Base-by-base conservation (phyloP, 2,329 filamentous ascomycete species). In the Kalaharituber pfeilii region DNA sequence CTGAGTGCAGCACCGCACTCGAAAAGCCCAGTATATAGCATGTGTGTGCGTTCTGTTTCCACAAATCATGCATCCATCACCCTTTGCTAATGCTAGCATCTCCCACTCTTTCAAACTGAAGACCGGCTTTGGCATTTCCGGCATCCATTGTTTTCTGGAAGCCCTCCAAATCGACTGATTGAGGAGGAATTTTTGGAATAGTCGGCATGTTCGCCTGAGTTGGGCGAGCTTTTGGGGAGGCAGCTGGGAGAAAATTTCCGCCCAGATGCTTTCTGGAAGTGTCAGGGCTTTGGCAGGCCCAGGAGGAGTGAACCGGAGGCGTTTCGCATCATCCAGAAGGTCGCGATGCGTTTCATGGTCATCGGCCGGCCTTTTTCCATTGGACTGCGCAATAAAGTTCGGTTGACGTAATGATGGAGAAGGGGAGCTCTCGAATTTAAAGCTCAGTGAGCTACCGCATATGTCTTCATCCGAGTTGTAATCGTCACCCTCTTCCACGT, bases 61-160 rank as follows among this genome's bases (percentile, higher is more conserved):
- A 67, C 86, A 91, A 60, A 80, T 78, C 64, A 88, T 80, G 66
- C 86, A 93, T 53, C 65, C 68, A 27, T 65, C 70, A 49, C 77
- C 75, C 66, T 78, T 80, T 30, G 79, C 72, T 51, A 91, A 70
- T 63, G 76, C 77, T 77, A 85, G 86, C 83, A 88, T 88, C 42
- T 81, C 76, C 59, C 84, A 70, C 67, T 91, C 85, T 42, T 77
- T 76, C 65, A 75, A 76, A 55, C 73, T 75, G 52, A 71, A 69
- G 50, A 89, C 71, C 26, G 84, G 84, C 54, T 74, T 73, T 49
- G 85, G 85, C 71, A 87, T 78, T 60, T 75, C 75, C 25, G 78
- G 78, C 69, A 77, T 77, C 52, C 62, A 53, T 5, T 52, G 53
- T 52, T 62, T 61, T 47, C 60, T 60, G 29, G 59, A 62, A 44